Evolutionary conservation across 495 filamentous ascomycete genomes (phyloP).

Genomic region (Aspergillus sclerotioniger): DNA sequence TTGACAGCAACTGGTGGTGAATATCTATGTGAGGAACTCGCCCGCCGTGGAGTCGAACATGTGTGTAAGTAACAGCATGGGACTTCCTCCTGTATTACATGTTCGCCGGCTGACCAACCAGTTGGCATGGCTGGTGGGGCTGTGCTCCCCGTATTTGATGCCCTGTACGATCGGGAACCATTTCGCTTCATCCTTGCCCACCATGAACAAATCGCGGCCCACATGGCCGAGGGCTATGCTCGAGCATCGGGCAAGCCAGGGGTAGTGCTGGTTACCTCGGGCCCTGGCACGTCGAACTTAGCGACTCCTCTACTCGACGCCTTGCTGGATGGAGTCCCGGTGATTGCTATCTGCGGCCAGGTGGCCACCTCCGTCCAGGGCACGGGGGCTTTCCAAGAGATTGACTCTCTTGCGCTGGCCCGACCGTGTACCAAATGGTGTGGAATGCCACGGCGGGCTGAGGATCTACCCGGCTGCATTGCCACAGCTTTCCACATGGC

Average conservation of each 20-base stretch:
- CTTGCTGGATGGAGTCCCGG: slow-evolving; percentile 59
- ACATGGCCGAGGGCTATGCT: slow-evolving; percentile 67
- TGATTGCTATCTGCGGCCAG: slow-evolving; percentile 64
- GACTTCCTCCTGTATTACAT: no score
- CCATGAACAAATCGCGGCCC: slow-evolving; percentile 64
- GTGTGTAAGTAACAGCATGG: no score
- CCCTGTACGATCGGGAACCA: slow-evolving; percentile 60
- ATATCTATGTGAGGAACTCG: no score
- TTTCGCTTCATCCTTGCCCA: slow-evolving; percentile 63
- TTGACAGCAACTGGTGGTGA: no score
- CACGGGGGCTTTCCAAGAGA: slow-evolving; percentile 64
- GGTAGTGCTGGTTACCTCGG: slow-evolving; percentile 65
- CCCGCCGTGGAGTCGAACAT: no score
- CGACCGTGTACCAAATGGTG: slow-evolving; percentile 67
- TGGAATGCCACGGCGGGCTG: slow-evolving; percentile 60
- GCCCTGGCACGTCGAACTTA: slow-evolving; percentile 62
- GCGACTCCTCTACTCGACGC: slow-evolving; percentile 65
- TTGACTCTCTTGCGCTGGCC: slow-evolving; percentile 61
- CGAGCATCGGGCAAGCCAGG: slow-evolving; percentile 60
- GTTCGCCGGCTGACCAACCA: background rate
- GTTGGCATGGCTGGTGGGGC: slow-evolving; percentile 44
- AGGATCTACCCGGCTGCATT: slow-evolving; percentile 57
- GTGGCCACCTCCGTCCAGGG: slow-evolving; percentile 57
- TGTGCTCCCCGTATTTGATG: slow-evolving; percentile 57
- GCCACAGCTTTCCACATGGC: slow-evolving; percentile 65